phyloP scores from a whole-genome alignment of 768 basidiomycete species.

The Boletus pseudo-olivaceus region DNA sequence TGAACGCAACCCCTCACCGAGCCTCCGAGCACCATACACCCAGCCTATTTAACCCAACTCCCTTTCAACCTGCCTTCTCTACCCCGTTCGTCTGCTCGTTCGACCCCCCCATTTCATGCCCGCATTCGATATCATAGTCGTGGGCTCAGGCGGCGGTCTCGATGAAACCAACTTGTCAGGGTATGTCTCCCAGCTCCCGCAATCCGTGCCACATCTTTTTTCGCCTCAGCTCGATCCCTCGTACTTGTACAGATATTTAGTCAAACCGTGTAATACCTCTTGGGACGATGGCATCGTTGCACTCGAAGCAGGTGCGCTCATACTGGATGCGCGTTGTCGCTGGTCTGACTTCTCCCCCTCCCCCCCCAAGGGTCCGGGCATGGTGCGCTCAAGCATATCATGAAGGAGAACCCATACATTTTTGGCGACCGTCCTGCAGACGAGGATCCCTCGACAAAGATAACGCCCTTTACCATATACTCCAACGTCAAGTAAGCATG shows the following conservation, averaged over 20 bases:
- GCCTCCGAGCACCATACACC: background rate
- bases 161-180: constrained; percentile 85
- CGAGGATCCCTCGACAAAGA: constrained; percentile 10
- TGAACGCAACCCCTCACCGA: background rate
- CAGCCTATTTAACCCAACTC: background rate
- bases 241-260: constrained; percentile 61
- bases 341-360: background rate
- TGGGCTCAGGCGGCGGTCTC: constrained; percentile 87
- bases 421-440: constrained; percentile 36
- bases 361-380: constrained; percentile 69
- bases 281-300: constrained; percentile 85
- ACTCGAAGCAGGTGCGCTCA: constrained; percentile 76
- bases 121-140: constrained; percentile 69
- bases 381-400: constrained; percentile 66
- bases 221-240: constrained; percentile 7
- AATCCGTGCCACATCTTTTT: background rate
- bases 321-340: background rate
- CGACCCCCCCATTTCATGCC: constrained; percentile 31
- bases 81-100: background rate
- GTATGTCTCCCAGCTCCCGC: constrained; percentile 41
- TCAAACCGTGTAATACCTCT: constrained; percentile 60
- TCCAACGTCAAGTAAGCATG: constrained; percentile 31
- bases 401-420: constrained; percentile 52
- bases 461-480: constrained; percentile 28
- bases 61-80: too few relatives aligned